A percentile compares a stretch with the other conserved stretches of the same genome.
Conservation (phyloP, 1,284 basidiomycete genomes). For the Exsudoporus floridanus region DNA sequence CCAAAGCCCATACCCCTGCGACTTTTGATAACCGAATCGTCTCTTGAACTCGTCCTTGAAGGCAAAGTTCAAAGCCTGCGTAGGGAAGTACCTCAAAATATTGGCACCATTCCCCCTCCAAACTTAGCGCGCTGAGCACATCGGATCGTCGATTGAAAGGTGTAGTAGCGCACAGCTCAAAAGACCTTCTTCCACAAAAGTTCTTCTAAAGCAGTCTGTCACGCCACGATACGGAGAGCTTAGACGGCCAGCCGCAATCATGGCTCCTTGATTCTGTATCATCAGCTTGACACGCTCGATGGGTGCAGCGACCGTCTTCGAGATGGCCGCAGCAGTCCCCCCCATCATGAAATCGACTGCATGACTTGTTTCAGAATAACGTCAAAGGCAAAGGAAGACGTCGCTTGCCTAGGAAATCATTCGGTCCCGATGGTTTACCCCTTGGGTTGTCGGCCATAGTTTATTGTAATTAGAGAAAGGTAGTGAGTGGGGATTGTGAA, state of each 20-base stretch:
- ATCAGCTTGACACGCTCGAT: constrained; percentile 73
- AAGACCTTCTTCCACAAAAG: constrained; percentile 55
- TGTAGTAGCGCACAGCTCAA: constrained; percentile 36
- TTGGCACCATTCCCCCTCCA: constrained; percentile 68
- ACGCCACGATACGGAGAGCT: constrained; percentile 60
- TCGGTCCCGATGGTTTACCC: constrained; percentile 5
- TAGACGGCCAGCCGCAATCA: constrained; percentile 58
- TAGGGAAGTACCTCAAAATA: constrained; percentile 66
- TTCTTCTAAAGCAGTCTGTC: constrained; percentile 56
- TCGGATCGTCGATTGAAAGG: neutral
- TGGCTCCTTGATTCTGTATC: constrained; percentile 64
- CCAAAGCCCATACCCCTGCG: constrained; percentile 55
- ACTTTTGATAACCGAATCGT: constrained; percentile 52
- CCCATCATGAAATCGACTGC: constrained; percentile 52
- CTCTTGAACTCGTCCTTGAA: constrained; percentile 50
- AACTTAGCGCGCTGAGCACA: constrained; percentile 34
- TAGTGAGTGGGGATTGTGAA: constrained; percentile 29
- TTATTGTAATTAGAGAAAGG: neutral
- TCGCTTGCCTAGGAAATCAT: constrained; percentile 25
- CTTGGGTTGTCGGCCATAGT: constrained; percentile 14
- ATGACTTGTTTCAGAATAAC: constrained; percentile 1
- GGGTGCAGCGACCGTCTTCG: constrained; percentile 71
- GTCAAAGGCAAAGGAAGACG: neutral
- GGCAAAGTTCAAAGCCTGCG: constrained; percentile 59
- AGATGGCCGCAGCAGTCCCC: constrained; percentile 53